Base-by-base conservation (phyloP, 23 red algal genomes). In the Pyropia haitanensis region DNA sequence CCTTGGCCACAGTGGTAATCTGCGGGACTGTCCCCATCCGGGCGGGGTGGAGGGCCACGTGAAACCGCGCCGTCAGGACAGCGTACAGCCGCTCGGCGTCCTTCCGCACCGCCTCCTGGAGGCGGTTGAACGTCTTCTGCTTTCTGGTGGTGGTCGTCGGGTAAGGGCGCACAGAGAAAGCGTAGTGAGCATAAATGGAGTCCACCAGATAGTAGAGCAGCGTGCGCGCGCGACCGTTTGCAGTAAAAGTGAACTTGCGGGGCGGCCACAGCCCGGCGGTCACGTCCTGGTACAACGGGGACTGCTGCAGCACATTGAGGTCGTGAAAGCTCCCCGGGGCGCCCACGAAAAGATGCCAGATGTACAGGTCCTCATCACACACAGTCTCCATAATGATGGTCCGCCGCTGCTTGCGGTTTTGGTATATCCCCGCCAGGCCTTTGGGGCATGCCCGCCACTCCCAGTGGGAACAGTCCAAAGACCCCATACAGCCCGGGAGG, bases 321-420 rank as follows among this genome's bases (percentile, higher is more conserved):
- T 76, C 72, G 49, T 76, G 60, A n/a, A 39, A 28, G 14, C 53
- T 28, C n/a, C 72, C 72, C 4, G 72, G 57, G 14, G 16, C 4
- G 25, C 72, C 72, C 12, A 64, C 57, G 29, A 61, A 76, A 8
- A 61, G 7, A 49, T 78, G 75, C 61, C 62, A 79, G 28, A 79
- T 79, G 26, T 53, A 79, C n/a, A 79, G 46, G 20, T 68, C 39
- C 21, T 66, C 75, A 34, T 79, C 61, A n/a, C 61, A 29, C 14
- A 79, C 67, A 22, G 61, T 22, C 48, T 79, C 61, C 75, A 79
- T 49, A 18, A 63, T 56, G 13, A 79, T 20, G 9, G n/a, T 27
- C 39, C 27, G 60, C 27, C 31, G 28, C 44, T 33, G 8, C 53
- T 79, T 63, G 18, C 67, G 65, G 25, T 63, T 63, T 32, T 67